Base-by-base conservation (phyloP, 2,329 filamentous ascomycete genomes). In the Colletotrichum horii region DNA sequence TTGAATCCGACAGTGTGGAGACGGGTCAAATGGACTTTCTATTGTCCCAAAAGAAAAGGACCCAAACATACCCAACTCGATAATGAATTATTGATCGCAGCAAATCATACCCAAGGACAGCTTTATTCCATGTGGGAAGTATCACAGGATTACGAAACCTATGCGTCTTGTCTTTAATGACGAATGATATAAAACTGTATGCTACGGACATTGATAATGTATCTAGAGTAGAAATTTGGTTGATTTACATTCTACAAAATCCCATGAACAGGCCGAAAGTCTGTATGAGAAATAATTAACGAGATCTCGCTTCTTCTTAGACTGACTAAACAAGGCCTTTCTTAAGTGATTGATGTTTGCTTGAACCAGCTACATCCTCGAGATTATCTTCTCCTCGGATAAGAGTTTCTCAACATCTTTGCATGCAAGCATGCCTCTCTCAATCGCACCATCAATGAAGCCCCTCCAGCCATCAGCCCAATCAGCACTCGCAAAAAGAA, bases 311-410 rank as follows among this genome's bases (percentile, higher is more conserved):
- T 22, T 48, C n/a, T 48, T 1, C n/a, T 48, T 22, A n/a, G 22
- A 48, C 1, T 22, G 2, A 48, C n/a, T 14, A 0, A 7, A 48
- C 0, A 14, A 11, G 6, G 3, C 3, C 0, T 2, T 6, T 43
- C 19, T 0, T 6, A 2, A 43, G 0, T 11, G 22, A 22, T 22
- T 6, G 2, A 14, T 22, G n/a, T 48, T 11, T 48, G 1, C 43
- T 22, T 1, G 2, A 9, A 12, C 4, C n/a, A 8, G 0, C 3
- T 48, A 48, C 19, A 48, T 48, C 6, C 43, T 48, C 6, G 43
- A 11, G 43, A 0, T 0, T 3, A 14, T 48, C 4, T 48, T 48
- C 6, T 48, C 43, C 43, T 8, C 16, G 0, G 11, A 48, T 0
- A 22, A 1, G 0, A 61, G 58, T 32, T 2, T 2, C 32, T 61